Percentiles rank a stretch among this genome's conserved stretches.
Evolutionary conservation across 108 stramenopile species (phyloP).

Genomic region (Chaetoceros tenuissimus): DNA sequence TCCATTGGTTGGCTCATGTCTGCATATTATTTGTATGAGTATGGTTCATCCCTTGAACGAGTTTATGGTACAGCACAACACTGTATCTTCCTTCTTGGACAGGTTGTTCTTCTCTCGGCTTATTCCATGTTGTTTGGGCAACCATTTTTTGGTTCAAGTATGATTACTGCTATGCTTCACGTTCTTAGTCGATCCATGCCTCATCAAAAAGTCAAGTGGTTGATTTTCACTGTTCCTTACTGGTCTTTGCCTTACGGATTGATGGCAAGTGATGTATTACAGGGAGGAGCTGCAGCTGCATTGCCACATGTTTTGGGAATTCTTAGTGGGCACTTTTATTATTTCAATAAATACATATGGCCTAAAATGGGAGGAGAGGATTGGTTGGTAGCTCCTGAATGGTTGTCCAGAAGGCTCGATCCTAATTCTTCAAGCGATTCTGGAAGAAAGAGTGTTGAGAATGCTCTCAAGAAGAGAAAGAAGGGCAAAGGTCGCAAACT

Average conservation of each 20-base stretch:
- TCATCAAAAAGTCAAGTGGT: conserved; percentile 76
- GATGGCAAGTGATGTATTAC: conserved; percentile 76
- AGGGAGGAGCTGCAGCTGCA: conserved; percentile 55
- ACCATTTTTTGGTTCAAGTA: conserved; percentile 70
- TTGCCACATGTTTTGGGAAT: conserved; percentile 84
- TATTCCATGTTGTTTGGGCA: conserved; percentile 56
- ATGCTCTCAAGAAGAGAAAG: conserved; percentile 57
- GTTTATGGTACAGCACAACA: conserved; percentile 75
- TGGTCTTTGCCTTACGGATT: conserved; percentile 83
- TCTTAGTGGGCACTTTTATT: conserved; percentile 76
- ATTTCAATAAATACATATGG: conserved; percentile 78
- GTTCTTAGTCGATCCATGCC: conserved; percentile 80
- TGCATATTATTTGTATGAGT: conserved; percentile 77
- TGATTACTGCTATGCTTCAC: conserved; percentile 85
- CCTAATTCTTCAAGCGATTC: conserved; percentile 21
- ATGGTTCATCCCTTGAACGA: conserved; percentile 76
- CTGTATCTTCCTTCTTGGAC: conserved; percentile 59
- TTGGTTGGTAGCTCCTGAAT: conserved; percentile 75
- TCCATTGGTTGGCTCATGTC: conserved; percentile 80
- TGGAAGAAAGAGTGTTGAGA: conserved; percentile 41
- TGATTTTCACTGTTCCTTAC: conserved; percentile 80
- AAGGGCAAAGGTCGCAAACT: conserved; percentile 74
- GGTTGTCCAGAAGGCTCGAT: conserved; percentile 48
- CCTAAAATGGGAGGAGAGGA: conserved; percentile 79
- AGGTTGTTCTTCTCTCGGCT: conserved; percentile 43